A percentile compares a stretch with the other conserved stretches of the same genome.
These are phyloP conservation scores for Tolypocladium amazonense DNA, from an alignment of 2,329 filamentous ascomycete genomes.

Conservation along the genomic window DNA sequence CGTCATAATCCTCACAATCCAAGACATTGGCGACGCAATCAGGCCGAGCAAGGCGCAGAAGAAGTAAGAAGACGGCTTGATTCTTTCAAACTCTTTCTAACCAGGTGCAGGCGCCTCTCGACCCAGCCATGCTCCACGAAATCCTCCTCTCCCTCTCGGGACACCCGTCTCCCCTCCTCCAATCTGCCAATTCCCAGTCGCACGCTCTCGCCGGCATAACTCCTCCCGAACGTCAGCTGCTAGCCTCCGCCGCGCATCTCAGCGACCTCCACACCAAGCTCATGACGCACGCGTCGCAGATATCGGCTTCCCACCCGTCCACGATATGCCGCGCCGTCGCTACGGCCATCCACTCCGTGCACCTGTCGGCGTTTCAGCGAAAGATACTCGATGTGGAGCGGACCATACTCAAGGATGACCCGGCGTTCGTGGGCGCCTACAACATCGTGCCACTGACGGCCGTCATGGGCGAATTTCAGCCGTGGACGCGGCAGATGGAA, in stretches of 20 bases:
- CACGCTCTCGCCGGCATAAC: conserved; percentile 45
- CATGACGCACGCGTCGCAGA: conserved; percentile 52
- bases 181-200: conserved; percentile 35
- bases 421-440: conserved; percentile 77
- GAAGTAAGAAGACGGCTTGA: conserved; percentile 5
- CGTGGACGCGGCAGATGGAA: conserved; percentile 73
- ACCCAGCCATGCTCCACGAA: conserved; percentile 78
- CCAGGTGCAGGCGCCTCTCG: not conserved
- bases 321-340: conserved; percentile 82
- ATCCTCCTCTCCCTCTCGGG: conserved; percentile 93
- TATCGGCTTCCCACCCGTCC: conserved; percentile 63
- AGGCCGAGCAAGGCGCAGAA: conserved; percentile 21
- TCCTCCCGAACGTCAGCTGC: conserved; percentile 71
- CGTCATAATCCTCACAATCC: conserved; percentile 34
- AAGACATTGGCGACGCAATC: conserved; percentile 30
- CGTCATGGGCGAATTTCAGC: conserved; percentile 74
- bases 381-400: conserved; percentile 80
- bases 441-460: conserved; percentile 86
- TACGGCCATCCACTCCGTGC: conserved; percentile 61
- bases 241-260: conserved; percentile 66
- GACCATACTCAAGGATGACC: conserved; percentile 64
- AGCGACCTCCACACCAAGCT: conserved; percentile 69
- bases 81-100: not conserved
- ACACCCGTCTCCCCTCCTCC: conserved; percentile 81
- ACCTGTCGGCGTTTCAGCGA: conserved; percentile 70